Conservation (phyloP, 768 basidiomycete species). For the Hericium erinaceus region DNA sequence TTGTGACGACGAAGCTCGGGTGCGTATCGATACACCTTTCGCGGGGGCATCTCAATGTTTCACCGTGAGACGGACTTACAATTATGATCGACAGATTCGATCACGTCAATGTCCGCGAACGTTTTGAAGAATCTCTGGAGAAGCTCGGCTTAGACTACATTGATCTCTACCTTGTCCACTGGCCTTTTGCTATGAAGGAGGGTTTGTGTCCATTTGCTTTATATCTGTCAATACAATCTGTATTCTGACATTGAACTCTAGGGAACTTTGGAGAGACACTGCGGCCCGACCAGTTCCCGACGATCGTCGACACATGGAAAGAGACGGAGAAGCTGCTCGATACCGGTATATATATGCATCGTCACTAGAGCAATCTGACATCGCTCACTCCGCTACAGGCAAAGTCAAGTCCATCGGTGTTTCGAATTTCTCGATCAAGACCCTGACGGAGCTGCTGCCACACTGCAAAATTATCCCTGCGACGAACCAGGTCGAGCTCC, state of each 20-base stretch:
- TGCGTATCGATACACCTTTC: slow-evolving; percentile 8
- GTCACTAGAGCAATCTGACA: neutral
- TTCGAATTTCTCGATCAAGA: slow-evolving; percentile 32
- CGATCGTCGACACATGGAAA: slow-evolving; percentile 26
- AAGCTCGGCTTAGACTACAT: slow-evolving; percentile 27
- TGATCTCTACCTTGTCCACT: slow-evolving; percentile 31
- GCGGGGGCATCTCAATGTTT: neutral
- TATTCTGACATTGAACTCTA: neutral
- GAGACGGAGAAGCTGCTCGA: slow-evolving; percentile 26
- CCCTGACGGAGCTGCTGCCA: slow-evolving; percentile 29
- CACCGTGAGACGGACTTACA: too few species aligned
- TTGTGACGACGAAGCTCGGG: slow-evolving; percentile 42
- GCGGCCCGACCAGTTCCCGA: slow-evolving; percentile 40
- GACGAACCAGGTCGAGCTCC: slow-evolving; percentile 60
- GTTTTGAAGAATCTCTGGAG: slow-evolving; percentile 22
- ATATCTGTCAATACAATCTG: too few species aligned
- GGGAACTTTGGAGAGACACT: slow-evolving; percentile 21
- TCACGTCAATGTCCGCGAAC: slow-evolving; percentile 21
- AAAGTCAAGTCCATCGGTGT: slow-evolving; percentile 30
- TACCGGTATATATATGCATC: slow-evolving; percentile 14
- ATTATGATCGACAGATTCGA: slow-evolving; percentile 1
- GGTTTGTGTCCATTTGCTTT: neutral
- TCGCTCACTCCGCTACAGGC: slow-evolving; percentile 9
- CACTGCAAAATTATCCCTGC: slow-evolving; percentile 47
- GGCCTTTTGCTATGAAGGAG: slow-evolving; percentile 20